Evolutionary conservation across 2,329 filamentous ascomycete species (phyloP).

Genomic region (Aspergillus oerlinghausenensis): DNA sequence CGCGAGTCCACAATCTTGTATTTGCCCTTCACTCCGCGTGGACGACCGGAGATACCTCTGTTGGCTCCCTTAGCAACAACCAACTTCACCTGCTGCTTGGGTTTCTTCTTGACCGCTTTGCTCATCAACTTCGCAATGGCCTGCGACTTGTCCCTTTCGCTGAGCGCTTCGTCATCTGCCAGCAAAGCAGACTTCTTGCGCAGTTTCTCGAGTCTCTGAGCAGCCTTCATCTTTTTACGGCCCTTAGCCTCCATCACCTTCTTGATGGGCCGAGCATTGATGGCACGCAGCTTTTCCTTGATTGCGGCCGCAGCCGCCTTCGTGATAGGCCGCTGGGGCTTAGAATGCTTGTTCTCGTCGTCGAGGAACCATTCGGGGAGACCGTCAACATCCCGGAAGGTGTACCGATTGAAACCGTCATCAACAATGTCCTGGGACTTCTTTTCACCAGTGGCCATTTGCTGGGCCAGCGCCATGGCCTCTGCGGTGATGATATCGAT

Average conservation of each 20-base stretch:
- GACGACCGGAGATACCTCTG: constrained; percentile 77
- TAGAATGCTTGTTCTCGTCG: constrained; percentile 81
- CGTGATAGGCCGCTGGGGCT: constrained; percentile 79
- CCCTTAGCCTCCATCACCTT: constrained; percentile 97
- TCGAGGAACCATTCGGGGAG: constrained; percentile 98
- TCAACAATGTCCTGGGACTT: constrained; percentile 76
- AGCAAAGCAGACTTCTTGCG: constrained; percentile 95
- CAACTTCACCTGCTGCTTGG: constrained; percentile 74
- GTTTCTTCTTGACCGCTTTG: constrained; percentile 80
- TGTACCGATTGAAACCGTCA: constrained; percentile 87
- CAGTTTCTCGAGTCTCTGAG: constrained; percentile 84
- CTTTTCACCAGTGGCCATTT: constrained; percentile 81
- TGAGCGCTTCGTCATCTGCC: constrained; percentile 83
- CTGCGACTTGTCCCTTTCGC: constrained; percentile 90
- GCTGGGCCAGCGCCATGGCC: constrained; percentile 94
- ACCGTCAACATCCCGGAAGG: constrained; percentile 85
- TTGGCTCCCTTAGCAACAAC: constrained; percentile 85
- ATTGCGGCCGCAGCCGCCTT: constrained; percentile 87
- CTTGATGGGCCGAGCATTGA: constrained; percentile 97
- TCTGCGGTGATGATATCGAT: constrained; percentile 99
- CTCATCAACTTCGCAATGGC: constrained; percentile 77
- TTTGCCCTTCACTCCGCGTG: constrained; percentile 86
- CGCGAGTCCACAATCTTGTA: constrained; percentile 96
- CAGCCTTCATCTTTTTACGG: constrained; percentile 93
- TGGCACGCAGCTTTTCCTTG: constrained; percentile 85